Percentiles rank a stretch among this genome's conserved stretches.
Evolutionary conservation across 768 basidiomycete species (phyloP).

Genomic region (Lyophyllum semitale): DNA sequence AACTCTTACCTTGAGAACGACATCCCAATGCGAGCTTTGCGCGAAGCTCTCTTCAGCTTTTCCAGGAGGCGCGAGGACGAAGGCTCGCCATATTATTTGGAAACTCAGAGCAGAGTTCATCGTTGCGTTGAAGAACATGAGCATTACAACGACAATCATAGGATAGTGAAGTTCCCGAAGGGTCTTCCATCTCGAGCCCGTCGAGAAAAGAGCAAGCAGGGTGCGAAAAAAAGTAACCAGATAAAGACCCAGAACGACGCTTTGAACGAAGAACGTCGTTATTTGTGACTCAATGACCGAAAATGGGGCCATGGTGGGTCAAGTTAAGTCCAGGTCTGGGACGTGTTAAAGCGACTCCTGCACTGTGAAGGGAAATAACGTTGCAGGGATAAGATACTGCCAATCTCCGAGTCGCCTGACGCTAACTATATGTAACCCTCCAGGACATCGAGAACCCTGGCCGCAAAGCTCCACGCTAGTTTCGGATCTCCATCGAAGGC

Average conservation of each 20-base stretch:
- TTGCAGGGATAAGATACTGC: too few species aligned
- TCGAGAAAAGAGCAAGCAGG: neutral
- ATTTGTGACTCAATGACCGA: neutral
- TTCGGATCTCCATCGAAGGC: too few species aligned
- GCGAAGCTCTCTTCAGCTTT: neutral
- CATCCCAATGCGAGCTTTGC: neutral
- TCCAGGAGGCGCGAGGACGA: neutral
- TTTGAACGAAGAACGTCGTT: neutral
- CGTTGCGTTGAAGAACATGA: neutral
- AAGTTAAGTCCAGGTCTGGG: too few species aligned
- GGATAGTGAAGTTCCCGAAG: neutral
- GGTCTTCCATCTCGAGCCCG: neutral
- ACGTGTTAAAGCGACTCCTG: too few species aligned
- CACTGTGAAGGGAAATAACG: too few species aligned
- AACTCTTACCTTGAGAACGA: neutral
- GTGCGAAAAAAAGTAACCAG: neutral
- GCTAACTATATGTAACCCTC: too few species aligned
- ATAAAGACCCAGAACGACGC: constrained; percentile 1
- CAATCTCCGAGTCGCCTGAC: too few species aligned
- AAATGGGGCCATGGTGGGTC: too few species aligned
- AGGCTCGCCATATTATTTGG: constrained; percentile 1
- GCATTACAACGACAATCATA: neutral
- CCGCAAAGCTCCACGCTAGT: too few species aligned
- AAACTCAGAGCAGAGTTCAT: neutral
- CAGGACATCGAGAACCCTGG: too few species aligned